A percentile compares a stretch with the other conserved stretches of the same genome.
phyloP scores from a whole-genome alignment of 2,329 filamentous ascomycete species.

The Curvularia lunata region DNA sequence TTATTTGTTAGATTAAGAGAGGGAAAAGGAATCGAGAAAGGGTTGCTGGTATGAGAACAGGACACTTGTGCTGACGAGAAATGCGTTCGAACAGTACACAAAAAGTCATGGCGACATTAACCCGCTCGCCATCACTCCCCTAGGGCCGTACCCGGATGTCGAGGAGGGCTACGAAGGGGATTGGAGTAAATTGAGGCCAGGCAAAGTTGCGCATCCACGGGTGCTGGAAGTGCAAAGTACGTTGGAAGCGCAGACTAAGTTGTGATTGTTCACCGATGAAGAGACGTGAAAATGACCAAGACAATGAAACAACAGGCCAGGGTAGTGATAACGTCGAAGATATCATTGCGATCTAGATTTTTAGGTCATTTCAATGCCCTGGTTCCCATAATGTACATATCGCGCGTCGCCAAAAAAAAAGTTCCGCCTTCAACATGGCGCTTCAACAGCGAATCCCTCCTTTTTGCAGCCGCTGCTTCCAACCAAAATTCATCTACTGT shows the following conservation, averaged over 20 bases:
- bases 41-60: neutral
- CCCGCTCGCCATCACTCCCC: slow-evolving; percentile 66
- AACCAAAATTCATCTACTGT: slow-evolving; percentile 41
- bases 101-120: slow-evolving; percentile 68
- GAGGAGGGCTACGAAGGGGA: slow-evolving; percentile 60
- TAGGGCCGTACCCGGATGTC: slow-evolving; percentile 66
- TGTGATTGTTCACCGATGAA: slow-evolving; percentile 13
- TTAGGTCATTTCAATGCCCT: slow-evolving; percentile 12
- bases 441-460: neutral
- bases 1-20: too few species aligned
- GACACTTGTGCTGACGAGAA: neutral
- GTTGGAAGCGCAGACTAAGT: slow-evolving; percentile 37
- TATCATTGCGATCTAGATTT: slow-evolving; percentile 16
- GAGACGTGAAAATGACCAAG: neutral
- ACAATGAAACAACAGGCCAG: neutral
- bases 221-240: slow-evolving; percentile 42
- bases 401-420: slow-evolving; percentile 15
- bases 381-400: slow-evolving; percentile 25
- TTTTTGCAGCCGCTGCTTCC: neutral
- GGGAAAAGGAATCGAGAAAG: neutral
- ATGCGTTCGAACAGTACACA: slow-evolving; percentile 52
- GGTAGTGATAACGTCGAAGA: neutral
- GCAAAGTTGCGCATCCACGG: slow-evolving; percentile 54
- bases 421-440: slow-evolving; percentile 12
- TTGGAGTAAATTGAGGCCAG: slow-evolving; percentile 56